Base-by-base conservation (phyloP, 768 basidiomycete genomes). In the Psilocybe cubensis region DNA sequence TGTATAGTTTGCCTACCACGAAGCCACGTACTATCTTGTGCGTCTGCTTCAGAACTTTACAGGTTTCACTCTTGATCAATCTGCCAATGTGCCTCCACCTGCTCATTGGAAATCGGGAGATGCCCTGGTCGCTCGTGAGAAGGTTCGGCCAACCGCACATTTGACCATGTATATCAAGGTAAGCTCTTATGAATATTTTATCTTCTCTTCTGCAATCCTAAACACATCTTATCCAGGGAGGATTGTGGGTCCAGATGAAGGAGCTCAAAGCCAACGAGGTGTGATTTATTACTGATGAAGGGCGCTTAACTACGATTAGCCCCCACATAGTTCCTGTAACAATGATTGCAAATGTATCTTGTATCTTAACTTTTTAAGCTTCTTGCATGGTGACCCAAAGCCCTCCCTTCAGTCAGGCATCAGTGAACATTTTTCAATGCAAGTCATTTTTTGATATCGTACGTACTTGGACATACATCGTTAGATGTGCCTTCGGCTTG, bases 11-110 rank as follows among this genome's bases (percentile, higher is more conserved):
- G 79, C 79, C 3, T 79, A 79, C 66, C 69, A 74, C 55, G 76
- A 79, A 57, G 63, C 76, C n/a, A 79, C 82, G 0, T 83, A 79
- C 66, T 75, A 80, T 61, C 65, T 83, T 21, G 75, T 83, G 18
- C 72, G 78, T 9, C 64, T 83, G n/a, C 62, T 84, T 20, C 85
- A 86, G 63, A 68, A 73, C 40, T 81, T 85, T 62, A 73, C 76
- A 17, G 58, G 56, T 0, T 68, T 85, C 61, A 59, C 67, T 25
- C 68, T 84, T 5, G 74, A 74, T 2, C 78, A 78, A 23, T 70
- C 64, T 0, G 60, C 70, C 0, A 65, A 66, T 3, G 70, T 72
- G 1, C 64, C 64, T 17, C 72, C 74, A 7, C 80, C 78, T 0
- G 62, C 66, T 0, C 71, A 72, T 8, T 83, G 82, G 82, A 64